Base-by-base conservation (phyloP, 2,329 filamentous ascomycete species). In the Ascochyta clinopodiicola region DNA sequence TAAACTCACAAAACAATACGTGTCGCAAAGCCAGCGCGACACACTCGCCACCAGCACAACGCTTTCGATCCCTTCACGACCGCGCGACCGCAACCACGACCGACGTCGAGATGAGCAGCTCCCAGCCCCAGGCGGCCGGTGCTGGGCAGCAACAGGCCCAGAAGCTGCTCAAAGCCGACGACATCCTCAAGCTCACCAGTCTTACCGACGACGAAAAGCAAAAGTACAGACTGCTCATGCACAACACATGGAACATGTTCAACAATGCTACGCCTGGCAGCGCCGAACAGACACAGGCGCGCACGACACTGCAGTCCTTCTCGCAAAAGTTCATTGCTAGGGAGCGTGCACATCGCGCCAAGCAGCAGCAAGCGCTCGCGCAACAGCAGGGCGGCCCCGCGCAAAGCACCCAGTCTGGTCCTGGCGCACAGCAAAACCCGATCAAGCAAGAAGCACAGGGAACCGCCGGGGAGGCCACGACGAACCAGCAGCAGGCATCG, bases 121-220 rank as follows among this genome's bases (percentile, higher is more conserved):
- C 71, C 27, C 71, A 72, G 60, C 60, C 69, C 31, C 69, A 69
- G 55, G 66, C 68, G 34, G 56, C 66, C 25, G 68, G 60, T 48
- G 49, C 60, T 17, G 51, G 50, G 34, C 63, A 59, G 52, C 54
- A 57, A 56, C 60, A 54, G 39, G 42, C 39, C 17, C 57, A 59
- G 31, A 64, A 68, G 47, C 58, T 74, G 32, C 63, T 75, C 36
- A 72, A 69, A 17, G 61, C 71, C 8, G 73, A 75, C 24, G 73
- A 75, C 44, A 66, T 75, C 6, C 64, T 69, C 10, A 74, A 69
- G 60, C 68, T 75, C 2, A 62, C 67, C 35, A 68, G 66, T 43
- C 75, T 87, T 27, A 81, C 74, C 57, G 81, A 84, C 8, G 74
- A 80, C 44, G 80, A 83, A 63, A 87, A 86, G 73, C 72, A 78